Evolutionary conservation across 192 early-diverging fungal genomes (phyloP).

Genomic region (Backusella tuberculispora): DNA sequence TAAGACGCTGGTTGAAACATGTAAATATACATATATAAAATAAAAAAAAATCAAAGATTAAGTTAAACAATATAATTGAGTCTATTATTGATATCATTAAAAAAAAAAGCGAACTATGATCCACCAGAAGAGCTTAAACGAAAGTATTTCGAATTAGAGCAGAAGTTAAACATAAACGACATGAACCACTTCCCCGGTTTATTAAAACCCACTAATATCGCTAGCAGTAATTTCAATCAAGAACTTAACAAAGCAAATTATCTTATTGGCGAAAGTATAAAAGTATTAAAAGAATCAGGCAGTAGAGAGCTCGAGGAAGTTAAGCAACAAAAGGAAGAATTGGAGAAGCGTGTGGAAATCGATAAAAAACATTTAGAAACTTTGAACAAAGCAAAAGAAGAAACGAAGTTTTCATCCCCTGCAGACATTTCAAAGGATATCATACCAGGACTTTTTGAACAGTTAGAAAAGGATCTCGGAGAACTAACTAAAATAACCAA

Average conservation of each 20-base stretch:
- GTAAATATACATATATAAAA: too few relatives aligned
- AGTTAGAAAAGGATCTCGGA: neutral
- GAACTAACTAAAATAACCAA: neutral
- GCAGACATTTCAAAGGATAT: neutral
- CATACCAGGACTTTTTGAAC: neutral
- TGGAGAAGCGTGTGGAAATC: neutral
- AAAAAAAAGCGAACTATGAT: neutral
- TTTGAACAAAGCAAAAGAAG: neutral
- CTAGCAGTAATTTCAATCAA: neutral
- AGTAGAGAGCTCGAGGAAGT: neutral
- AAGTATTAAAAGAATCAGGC: neutral
- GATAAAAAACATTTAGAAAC: neutral
- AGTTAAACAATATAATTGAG: neutral
- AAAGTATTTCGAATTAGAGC: neutral
- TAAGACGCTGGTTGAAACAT: neutral
- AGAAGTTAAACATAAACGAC: neutral
- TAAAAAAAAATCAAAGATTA: neutral
- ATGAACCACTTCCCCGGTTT: neutral
- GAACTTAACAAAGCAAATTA: neutral
- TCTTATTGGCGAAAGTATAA: neutral
- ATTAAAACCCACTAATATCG: neutral
- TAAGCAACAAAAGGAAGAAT: neutral
- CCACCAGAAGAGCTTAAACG: neutral
- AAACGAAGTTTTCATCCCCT: neutral
- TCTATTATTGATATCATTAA: neutral